Conservation (phyloP, 257 asterid species). For the Petunia axillaris region DNA sequence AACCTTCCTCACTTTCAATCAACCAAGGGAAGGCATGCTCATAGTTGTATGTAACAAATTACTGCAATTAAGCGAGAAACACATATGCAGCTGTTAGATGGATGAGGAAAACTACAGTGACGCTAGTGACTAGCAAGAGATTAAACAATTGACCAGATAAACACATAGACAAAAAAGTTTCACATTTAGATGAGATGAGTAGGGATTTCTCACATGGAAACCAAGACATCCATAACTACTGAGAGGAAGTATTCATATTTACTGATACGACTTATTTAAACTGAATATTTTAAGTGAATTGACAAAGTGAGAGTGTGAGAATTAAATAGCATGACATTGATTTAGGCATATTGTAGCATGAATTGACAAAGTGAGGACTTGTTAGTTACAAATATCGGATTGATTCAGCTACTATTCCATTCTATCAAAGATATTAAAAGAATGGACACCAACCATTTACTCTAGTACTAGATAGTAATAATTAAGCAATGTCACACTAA, state of each 20-base stretch:
- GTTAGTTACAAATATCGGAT: background rate
- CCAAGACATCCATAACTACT: background rate
- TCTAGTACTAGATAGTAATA: background rate
- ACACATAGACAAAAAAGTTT: background rate
- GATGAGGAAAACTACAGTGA: background rate
- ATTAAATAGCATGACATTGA: background rate
- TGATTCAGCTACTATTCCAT: background rate
- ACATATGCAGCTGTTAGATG: background rate
- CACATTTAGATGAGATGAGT: background rate
- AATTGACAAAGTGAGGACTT: background rate
- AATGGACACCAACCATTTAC: no score
- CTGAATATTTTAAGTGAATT: background rate
- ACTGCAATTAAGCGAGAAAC: background rate
- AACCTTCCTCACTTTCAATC: constrained; percentile 13
- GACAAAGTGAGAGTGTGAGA: background rate
- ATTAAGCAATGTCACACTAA: background rate
- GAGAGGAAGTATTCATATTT: background rate
- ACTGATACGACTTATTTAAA: background rate
- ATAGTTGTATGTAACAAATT: background rate
- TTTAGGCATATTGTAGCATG: background rate
- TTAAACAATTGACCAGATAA: no score
- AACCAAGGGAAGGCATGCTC: background rate
- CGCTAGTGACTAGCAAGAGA: background rate
- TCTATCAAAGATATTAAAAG: no score
- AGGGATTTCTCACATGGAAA: background rate